phyloP scores from a whole-genome alignment of 345 rosid species.

The Moricandia arvensis region DNA sequence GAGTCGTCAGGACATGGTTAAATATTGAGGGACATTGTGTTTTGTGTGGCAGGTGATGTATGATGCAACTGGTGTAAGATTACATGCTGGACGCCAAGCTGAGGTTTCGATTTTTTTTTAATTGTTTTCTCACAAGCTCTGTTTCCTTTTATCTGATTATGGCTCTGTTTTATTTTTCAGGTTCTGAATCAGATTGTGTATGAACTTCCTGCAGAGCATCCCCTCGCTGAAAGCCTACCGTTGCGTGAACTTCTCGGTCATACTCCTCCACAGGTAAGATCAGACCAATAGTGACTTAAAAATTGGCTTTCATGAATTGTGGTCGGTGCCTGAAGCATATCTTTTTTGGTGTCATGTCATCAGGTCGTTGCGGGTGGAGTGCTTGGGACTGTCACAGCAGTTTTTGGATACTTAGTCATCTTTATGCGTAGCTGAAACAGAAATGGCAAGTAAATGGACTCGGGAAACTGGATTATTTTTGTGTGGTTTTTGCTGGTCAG shows the following conservation, averaged over 20 bases:
- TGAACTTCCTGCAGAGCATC: conserved; percentile 90
- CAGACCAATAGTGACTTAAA: not conserved
- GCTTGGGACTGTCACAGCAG: conserved; percentile 66
- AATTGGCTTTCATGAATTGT: not conserved
- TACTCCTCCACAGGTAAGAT: conserved; percentile 76
- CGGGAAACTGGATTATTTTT: not conserved
- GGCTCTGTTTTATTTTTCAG: conserved; percentile 36
- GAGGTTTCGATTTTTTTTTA: conserved; percentile 47
- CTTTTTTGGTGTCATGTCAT: not conserved
- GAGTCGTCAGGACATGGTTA: not conserved
- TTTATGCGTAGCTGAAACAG: conserved; percentile 10
- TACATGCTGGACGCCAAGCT: conserved; percentile 94
- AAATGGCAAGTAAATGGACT: conserved; percentile 26
- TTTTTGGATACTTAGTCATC: conserved; percentile 48
- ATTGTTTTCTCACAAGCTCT: not conserved
- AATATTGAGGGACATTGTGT: not conserved
- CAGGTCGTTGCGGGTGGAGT: not conserved
- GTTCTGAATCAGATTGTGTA: conserved; percentile 89
- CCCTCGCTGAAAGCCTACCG: conserved; percentile 78
- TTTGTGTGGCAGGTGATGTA: conserved; percentile 64
- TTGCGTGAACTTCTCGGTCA: conserved; percentile 86
- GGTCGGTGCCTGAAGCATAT: not conserved
- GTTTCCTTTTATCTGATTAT: not conserved
- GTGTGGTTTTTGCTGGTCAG: not conserved
- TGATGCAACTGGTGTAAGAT: conserved; percentile 86